These are phyloP conservation scores for Aspergillus oerlinghausenensis DNA, from an alignment of 2,329 filamentous ascomycete genomes.

Conservation along the genomic window DNA sequence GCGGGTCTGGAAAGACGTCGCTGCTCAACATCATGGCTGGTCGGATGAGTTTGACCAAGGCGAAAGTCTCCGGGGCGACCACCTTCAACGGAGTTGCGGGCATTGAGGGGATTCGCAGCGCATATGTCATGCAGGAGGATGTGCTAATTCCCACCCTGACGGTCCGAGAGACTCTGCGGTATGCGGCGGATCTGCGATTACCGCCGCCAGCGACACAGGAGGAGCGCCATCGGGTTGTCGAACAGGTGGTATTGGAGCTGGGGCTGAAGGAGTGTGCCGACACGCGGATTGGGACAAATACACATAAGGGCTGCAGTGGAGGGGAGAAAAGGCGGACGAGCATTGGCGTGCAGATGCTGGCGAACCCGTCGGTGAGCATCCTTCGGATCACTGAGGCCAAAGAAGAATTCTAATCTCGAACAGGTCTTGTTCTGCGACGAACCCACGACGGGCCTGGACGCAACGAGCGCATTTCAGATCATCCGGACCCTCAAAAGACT, in stretches of 20 bases:
- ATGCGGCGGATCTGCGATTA: conserved; percentile 67
- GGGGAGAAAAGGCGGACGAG: conserved; percentile 73
- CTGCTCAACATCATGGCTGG: conserved; percentile 68
- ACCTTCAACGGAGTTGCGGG: conserved; percentile 59
- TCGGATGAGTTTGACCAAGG: conserved; percentile 56
- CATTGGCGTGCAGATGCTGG: conserved; percentile 73
- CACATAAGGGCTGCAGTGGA: conserved; percentile 71
- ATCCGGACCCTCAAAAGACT: conserved; percentile 65
- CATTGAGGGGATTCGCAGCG: conserved; percentile 45
- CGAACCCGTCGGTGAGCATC: conserved; percentile 62
- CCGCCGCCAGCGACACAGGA: conserved; percentile 57
- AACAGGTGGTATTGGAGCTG: conserved; percentile 71
- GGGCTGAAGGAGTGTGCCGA: conserved; percentile 73
- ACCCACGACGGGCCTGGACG: conserved; percentile 69
- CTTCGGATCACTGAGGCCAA: too few relatives aligned
- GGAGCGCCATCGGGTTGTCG: conserved; percentile 61
- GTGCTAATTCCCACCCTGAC: conserved; percentile 68
- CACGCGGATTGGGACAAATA: conserved; percentile 66
- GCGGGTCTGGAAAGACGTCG: conserved; percentile 69
- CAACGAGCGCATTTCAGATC: conserved; percentile 70
- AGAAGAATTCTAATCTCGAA: too few relatives aligned
- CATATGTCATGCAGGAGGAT: conserved; percentile 67
- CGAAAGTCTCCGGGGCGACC: conserved; percentile 48
- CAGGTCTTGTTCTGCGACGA: conserved; percentile 65
- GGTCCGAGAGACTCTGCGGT: conserved; percentile 68